Evolutionary conservation across 768 basidiomycete species (phyloP).

Genomic region (Tulasnella sp.): DNA sequence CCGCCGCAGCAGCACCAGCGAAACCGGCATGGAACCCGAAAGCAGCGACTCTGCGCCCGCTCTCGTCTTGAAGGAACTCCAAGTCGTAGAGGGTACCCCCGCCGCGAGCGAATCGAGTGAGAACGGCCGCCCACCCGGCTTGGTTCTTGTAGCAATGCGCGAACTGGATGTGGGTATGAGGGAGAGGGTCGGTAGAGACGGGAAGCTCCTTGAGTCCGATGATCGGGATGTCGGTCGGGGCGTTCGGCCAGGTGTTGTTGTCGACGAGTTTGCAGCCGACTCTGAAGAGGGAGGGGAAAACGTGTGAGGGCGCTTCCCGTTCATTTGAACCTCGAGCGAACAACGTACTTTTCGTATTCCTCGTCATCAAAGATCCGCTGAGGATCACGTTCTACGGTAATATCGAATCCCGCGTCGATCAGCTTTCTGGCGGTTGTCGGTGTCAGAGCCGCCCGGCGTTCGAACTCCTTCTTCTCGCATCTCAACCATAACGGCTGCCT

Average conservation of each 20-base stretch:
- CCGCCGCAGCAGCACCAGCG: slow-evolving; percentile 69
- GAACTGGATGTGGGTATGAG: slow-evolving; percentile 95
- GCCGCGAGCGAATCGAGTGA: slow-evolving; percentile 76
- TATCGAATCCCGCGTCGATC: slow-evolving; percentile 80
- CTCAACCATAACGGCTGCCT: slow-evolving; percentile 70
- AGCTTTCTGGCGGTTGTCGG: slow-evolving; percentile 83
- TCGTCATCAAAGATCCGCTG: slow-evolving; percentile 89
- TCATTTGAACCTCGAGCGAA: background rate
- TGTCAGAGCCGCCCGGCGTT: slow-evolving; percentile 84
- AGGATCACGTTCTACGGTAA: slow-evolving; percentile 84
- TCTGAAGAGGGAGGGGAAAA: slow-evolving; percentile 33
- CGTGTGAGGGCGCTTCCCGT: background rate
- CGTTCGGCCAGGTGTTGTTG: slow-evolving; percentile 81
- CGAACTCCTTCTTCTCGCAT: slow-evolving; percentile 94
- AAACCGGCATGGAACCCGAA: slow-evolving; percentile 99
- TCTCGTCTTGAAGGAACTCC: slow-evolving; percentile 82
- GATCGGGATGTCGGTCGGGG: slow-evolving; percentile 64
- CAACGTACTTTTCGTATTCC: slow-evolving; percentile 82
- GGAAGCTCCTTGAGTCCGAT: slow-evolving; percentile 96
- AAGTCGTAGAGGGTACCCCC: slow-evolving; percentile 85
- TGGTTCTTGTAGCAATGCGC: slow-evolving; percentile 97
- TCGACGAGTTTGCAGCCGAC: slow-evolving; percentile 81
- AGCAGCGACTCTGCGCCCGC: slow-evolving; percentile 85
- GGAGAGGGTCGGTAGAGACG: slow-evolving; percentile 65
- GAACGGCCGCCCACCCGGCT: slow-evolving; percentile 79